Evolutionary conservation across 352 stramenopile genomes (phyloP).

Genomic region (Pythium aristosporum): DNA sequence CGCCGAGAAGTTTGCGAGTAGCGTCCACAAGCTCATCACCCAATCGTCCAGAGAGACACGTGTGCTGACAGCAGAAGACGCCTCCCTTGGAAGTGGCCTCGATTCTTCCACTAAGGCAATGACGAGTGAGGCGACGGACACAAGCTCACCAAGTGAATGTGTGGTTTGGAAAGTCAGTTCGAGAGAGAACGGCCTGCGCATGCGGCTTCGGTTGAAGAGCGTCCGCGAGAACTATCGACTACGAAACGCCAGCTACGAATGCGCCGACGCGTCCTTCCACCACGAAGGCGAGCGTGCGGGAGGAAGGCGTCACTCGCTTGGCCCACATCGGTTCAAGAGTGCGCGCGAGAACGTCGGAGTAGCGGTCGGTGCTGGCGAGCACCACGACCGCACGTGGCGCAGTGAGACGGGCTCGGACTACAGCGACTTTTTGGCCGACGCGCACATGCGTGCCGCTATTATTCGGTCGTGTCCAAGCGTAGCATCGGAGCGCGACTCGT

Average conservation of each 20-base stretch:
- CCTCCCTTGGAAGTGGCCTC: not conserved
- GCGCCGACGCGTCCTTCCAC: conserved; percentile 37
- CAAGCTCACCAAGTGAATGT: not conserved
- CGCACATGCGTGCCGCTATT: conserved; percentile 78
- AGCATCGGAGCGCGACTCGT: conserved; percentile 42
- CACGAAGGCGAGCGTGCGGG: conserved; percentile 30
- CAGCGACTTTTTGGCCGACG: conserved; percentile 72
- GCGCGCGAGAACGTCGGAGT: conserved; percentile 30
- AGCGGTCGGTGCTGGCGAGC: conserved; percentile 31
- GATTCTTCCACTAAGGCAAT: not conserved
- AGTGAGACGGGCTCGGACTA: conserved; percentile 78
- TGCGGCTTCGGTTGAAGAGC: conserved; percentile 68
- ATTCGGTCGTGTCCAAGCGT: conserved; percentile 67
- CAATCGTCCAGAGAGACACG: conserved; percentile 23
- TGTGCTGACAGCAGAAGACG: not conserved
- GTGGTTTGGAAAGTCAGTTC: conserved; percentile 62
- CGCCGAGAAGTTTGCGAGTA: conserved; percentile 76
- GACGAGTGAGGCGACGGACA: not conserved
- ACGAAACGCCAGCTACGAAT: conserved; percentile 67
- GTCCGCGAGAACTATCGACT: conserved; percentile 67
- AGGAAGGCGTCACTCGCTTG: conserved; percentile 17
- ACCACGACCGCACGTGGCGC: conserved; percentile 59
- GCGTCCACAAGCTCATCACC: conserved; percentile 69
- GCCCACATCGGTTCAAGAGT: conserved; percentile 26
- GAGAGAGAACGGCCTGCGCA: conserved; percentile 70